Percentiles rank a stretch among this genome's conserved stretches.
Evolutionary conservation across 352 stramenopile genomes (phyloP).

Genomic region (Phytophthora cryptogea): DNA sequence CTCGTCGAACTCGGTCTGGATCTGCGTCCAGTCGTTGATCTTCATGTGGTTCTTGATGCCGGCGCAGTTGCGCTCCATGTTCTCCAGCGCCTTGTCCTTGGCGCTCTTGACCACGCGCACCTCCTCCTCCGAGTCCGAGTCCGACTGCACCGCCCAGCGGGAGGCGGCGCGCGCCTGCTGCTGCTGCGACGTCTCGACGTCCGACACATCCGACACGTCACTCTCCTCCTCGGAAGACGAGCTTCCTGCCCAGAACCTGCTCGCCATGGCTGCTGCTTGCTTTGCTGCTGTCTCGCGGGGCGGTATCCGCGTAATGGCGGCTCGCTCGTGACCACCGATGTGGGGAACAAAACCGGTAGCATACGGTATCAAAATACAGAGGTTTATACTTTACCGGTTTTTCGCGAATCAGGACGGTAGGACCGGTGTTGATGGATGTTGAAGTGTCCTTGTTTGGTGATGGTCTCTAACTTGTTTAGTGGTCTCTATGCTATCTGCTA

Average conservation of each 20-base stretch:
- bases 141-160: slow-evolving; percentile 81
- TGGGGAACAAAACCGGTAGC: slow-evolving; percentile 8
- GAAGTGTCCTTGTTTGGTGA: slow-evolving; percentile 4
- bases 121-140: slow-evolving; percentile 86
- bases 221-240: slow-evolving; percentile 84
- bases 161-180: slow-evolving; percentile 73
- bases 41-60: slow-evolving; percentile 93
- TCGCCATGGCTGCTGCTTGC: slow-evolving; percentile 55
- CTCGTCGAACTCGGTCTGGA: slow-evolving; percentile 95
- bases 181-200: slow-evolving; percentile 77
- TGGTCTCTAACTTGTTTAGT: neutral
- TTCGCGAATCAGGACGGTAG: neutral
- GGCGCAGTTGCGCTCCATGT: slow-evolving; percentile 68
- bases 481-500: slow-evolving; percentile 4
- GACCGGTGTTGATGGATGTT: neutral
- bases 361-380: neutral
- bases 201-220: slow-evolving; percentile 73
- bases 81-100: slow-evolving; percentile 91
- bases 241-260: slow-evolving; percentile 82
- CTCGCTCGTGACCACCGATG: slow-evolving; percentile 16
- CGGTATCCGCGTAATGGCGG: slow-evolving; percentile 33
- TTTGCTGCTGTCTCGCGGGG: slow-evolving; percentile 18
- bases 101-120: slow-evolving; percentile 95
- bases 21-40: slow-evolving; percentile 95
- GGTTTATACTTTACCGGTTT: slow-evolving; percentile 1